Evolutionary conservation across 2,329 filamentous ascomycete species (phyloP), one percentile per base, ranked within the genome.

Genomic region (Talaromyces funiculosus): DNA sequence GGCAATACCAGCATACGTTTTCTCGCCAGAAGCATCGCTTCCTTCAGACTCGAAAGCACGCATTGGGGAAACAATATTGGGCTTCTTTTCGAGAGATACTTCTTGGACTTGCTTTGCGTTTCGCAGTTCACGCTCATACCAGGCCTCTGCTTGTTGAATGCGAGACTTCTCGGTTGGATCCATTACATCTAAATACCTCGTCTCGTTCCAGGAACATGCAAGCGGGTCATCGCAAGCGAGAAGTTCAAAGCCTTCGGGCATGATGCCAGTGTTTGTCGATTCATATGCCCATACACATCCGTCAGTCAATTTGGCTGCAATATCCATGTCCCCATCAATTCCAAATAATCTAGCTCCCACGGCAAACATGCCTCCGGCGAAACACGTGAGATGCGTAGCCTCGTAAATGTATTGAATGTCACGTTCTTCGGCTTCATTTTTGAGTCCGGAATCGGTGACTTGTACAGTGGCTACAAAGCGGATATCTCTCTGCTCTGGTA

Each of bases 221-320:
- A 68, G 64, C 8, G 67, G 64, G 35, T 75, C 71, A 26, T 73
- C 69, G 68, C 84, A 87, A 4, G 81, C 77, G 16, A 82, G 68
- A 45, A 86, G 73, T 35, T 79, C 72, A 65, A 84, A 85, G 51
- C 76, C 71, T 67, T 87, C 85, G 1, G 84, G 83, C 84, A 87
- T 87, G 61, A 87, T 81, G 4, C 84, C 84, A 2, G 81, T 75
- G 1, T 80, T 79, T 4, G 81, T 81, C 9, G 78, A 74, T 64
- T 81, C 78, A 69, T 87, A 86, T 0, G 83, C 80, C 83, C 84
- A 87, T n/a, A 86, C 80, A 67, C 84, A 87, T 3, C 81, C 82
- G 60, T 86, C 80, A 0, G 83, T 82, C 49, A 87, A 73, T 66
- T 84, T 82, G 45, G 77, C 75, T 10, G 82, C 85, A 56, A 86